Evolutionary conservation across 2,329 filamentous ascomycete genomes (phyloP), one percentile per base, ranked within the genome.

Genomic region (Magnaporthiopsis rhizophila): DNA sequence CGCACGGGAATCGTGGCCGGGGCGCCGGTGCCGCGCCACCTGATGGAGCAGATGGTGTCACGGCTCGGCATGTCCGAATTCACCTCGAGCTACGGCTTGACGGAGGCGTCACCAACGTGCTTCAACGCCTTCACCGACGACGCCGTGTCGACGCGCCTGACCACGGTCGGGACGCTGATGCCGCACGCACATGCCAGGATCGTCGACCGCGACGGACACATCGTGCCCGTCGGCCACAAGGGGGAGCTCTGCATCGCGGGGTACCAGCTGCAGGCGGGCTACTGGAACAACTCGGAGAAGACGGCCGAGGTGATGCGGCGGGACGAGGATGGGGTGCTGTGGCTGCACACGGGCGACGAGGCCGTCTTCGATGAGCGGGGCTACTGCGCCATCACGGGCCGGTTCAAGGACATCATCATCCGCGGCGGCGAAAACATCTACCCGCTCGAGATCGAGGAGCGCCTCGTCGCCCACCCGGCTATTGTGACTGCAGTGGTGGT

Each of bases 401-500:
- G 89, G 26, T 90, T 91, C 76, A 92, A 92, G 76, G 89, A 92
- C 65, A 91, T 92, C 50, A 91, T 92, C 65, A 92, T 92, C 66
- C 80, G 89, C 69, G 89, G 88, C 64, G 89, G 89, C 61, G 88
- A 91, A 74, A 91, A 91, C 74, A 84, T 82, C 72, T 90, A 91
- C 71, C 89, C 89, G 1, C 81, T 91, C 28, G 89, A 92, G 72
- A 90, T 91, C 66, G 89, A 92, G 74, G 88, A 90, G 73, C 82
- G 88, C 3, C 80, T 92, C n/a, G 77, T 86, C 59, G 80, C 81
- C 1, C 89, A 92, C 73, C 81, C 86, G 0, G 77, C 80, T 2
- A 81, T 92, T 34, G 73, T 79, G 1, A 79, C 84, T n/a, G 89
- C 89, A 18, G 82, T 89, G 61, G 89, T 91, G 2, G 85, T 90